Evolutionary conservation across 164 flowering plant genomes (phyloP), one percentile per base, ranked within the genome.

Genomic region (Tetrastigma voinierianum): DNA sequence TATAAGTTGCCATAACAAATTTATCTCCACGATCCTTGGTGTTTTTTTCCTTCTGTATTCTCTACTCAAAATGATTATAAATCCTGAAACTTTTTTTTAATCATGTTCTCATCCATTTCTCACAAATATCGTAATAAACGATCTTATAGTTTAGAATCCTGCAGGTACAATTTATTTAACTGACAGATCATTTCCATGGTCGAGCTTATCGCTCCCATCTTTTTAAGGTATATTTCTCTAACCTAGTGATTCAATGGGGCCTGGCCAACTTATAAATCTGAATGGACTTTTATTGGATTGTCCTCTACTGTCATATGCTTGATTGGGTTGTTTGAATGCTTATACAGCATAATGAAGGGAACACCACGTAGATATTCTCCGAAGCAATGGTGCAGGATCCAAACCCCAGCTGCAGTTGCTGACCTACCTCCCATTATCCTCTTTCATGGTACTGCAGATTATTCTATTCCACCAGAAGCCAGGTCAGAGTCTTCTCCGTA

Each of bases 271-370:
- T 14, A 25, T 10, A 9, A 14, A n/a, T n/a, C n/a, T n/a, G n/a
- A 4, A 32, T 32, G 40, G 6, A 32, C 40, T 32, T n/a, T 15
- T 15, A 18, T 46, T 19, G 17, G n/a, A 20, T 65, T 14, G 7
- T 16, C 51, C 43, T 32, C 23, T 53, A 47, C 12, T 17, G n/a
- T 51, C n/a, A 48, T 18, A 52, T 17, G 59, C 21, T 23, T 46
- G 51, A 57, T 20, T 46, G 61, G 32, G 69, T 64, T 11, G 43
- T 24, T 21, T 58, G 61, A 65, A 65, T 14, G 64, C 44, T 69
- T 45, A 68, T 73, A 16, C 87, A 88, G 93, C 80, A 88, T 88
- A 76, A 88, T 88, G 90, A 90, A 85, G 94, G 61, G 89, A 85
- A 59, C 71, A 83, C 69, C 86, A 65, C 70, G 25, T n/a, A 59